Evolutionary conservation across 768 basidiomycete genomes (phyloP).

Genomic region (Pleurotus djamor): DNA sequence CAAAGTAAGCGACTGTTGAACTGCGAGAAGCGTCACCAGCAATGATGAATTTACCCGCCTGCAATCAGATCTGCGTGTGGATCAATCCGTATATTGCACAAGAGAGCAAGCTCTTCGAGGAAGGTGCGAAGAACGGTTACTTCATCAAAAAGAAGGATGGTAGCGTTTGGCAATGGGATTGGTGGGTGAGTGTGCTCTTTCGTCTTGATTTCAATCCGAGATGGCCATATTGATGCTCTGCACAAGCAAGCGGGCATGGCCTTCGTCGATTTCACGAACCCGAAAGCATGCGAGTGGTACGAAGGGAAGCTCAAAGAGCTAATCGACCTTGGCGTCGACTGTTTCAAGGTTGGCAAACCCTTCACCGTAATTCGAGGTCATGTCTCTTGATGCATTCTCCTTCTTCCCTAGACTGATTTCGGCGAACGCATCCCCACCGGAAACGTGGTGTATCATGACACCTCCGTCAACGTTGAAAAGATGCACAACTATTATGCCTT

Average conservation of each 20-base stretch:
- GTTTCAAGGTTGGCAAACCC: conserved; percentile 26
- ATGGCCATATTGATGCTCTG: neutral
- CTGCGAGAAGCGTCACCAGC: neutral
- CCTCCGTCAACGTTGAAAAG: conserved; percentile 18
- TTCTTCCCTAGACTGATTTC: conserved; percentile 22
- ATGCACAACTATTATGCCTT: conserved; percentile 28
- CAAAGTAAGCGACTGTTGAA: conserved; percentile 27
- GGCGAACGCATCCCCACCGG: conserved; percentile 35
- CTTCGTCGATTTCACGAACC: conserved; percentile 42
- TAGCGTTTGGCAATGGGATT: conserved; percentile 34
- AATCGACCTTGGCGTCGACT: conserved; percentile 39
- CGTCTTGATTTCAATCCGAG: neutral
- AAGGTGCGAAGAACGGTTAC: conserved; percentile 38
- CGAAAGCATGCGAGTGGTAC: conserved; percentile 43
- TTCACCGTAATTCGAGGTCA: neutral
- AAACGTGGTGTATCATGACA: conserved; percentile 27
- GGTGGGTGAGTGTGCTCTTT: conserved; percentile 23
- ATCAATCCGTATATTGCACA: conserved; percentile 44
- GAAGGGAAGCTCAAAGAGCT: conserved; percentile 32
- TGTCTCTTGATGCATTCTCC: neutral
- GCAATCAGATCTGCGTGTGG: conserved; percentile 23
- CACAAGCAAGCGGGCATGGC: conserved; percentile 38
- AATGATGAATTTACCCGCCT: neutral
- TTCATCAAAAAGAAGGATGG: conserved; percentile 45
- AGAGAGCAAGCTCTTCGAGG: conserved; percentile 37